Percentiles rank a stretch among this genome's conserved stretches.
Evolutionary conservation across 495 filamentous ascomycete genomes (phyloP).

Genomic region (Rostrohypoxylon terebratum): DNA sequence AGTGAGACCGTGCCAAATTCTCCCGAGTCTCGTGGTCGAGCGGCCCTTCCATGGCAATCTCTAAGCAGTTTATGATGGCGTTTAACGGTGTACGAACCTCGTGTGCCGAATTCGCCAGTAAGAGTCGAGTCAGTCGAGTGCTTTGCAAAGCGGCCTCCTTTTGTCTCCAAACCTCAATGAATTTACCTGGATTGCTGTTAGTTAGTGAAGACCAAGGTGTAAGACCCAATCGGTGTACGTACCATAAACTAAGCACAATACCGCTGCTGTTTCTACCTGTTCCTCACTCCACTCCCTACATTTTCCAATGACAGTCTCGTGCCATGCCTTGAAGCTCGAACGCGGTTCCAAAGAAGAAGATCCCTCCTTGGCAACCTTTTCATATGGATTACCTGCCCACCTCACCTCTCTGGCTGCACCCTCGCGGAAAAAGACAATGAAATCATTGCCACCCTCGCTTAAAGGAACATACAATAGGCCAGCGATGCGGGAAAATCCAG

Average conservation of each 20-base stretch:
- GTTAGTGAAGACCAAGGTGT: no score
- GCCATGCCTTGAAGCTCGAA: conserved; percentile 81
- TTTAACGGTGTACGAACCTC: conserved; percentile 95
- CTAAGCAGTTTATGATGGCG: conserved; percentile 95
- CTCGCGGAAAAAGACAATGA: conserved; percentile 91
- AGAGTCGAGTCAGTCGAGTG: conserved; percentile 80
- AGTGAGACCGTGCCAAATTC: conserved; percentile 87
- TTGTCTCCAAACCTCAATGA: conserved; percentile 93
- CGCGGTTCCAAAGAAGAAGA: conserved; percentile 82
- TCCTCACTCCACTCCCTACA: conserved; percentile 81
- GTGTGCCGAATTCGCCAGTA: conserved; percentile 93
- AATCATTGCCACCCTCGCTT: conserved; percentile 80
- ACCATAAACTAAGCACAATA: conserved; percentile 90
- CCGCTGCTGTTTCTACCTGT: conserved; percentile 85
- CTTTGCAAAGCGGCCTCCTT: conserved; percentile 88
- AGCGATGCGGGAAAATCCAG: conserved; percentile 82
- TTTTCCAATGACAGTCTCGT: conserved; percentile 79
- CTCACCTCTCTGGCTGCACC: conserved; percentile 82
- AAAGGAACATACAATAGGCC: conserved; percentile 88
- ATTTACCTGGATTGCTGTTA: conserved; percentile 52
- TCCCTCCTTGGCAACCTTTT: conserved; percentile 76
- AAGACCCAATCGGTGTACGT: conserved; percentile 61
- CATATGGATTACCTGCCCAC: conserved; percentile 96
- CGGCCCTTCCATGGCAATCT: conserved; percentile 88
- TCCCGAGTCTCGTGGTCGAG: conserved; percentile 88